These are phyloP conservation scores for Smallanthus sonchifolius DNA, from an alignment of 129 eudicot species.

Conservation along the genomic window DNA sequence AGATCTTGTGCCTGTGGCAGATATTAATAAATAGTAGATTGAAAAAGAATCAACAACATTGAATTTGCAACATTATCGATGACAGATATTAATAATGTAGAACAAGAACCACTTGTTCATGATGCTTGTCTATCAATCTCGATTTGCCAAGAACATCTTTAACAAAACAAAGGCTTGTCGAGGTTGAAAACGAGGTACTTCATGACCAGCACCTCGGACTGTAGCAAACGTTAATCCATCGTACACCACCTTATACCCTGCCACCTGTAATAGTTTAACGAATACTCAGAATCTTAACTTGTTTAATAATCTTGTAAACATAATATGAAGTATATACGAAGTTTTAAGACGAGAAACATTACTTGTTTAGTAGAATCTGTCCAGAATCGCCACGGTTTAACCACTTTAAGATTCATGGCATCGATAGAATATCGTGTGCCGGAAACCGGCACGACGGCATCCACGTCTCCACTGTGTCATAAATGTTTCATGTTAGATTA, in stretches of 20 bases:
- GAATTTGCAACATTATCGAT: neutral
- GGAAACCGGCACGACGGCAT: slow-evolving; percentile 58
- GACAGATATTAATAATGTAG: neutral
- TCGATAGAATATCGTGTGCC: slow-evolving; percentile 54
- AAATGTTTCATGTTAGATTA: neutral
- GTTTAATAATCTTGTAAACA: neutral
- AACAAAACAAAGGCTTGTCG: slow-evolving; percentile 46
- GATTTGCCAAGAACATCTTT: slow-evolving; percentile 35
- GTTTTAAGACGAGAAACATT: neutral
- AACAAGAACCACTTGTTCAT: neutral
- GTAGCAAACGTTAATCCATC: slow-evolving; percentile 58
- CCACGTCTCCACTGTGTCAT: slow-evolving; percentile 57
- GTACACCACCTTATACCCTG: slow-evolving; percentile 47
- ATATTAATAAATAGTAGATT: neutral
- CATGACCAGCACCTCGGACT: slow-evolving; percentile 61
- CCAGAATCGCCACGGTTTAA: slow-evolving; percentile 61
- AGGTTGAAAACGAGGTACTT: slow-evolving; percentile 63
- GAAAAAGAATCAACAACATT: neutral
- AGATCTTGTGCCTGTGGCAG: neutral
- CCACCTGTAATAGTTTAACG: slow-evolving; percentile 34
- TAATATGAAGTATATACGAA: too few relatives aligned
- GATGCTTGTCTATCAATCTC: neutral
- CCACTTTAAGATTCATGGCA: slow-evolving; percentile 46
- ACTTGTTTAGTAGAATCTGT: slow-evolving; percentile 42
- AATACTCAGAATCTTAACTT: neutral